Evolutionary conservation across 2,329 filamentous ascomycete genomes (phyloP).

Genomic region (Phyllosticta citribraziliensis): DNA sequence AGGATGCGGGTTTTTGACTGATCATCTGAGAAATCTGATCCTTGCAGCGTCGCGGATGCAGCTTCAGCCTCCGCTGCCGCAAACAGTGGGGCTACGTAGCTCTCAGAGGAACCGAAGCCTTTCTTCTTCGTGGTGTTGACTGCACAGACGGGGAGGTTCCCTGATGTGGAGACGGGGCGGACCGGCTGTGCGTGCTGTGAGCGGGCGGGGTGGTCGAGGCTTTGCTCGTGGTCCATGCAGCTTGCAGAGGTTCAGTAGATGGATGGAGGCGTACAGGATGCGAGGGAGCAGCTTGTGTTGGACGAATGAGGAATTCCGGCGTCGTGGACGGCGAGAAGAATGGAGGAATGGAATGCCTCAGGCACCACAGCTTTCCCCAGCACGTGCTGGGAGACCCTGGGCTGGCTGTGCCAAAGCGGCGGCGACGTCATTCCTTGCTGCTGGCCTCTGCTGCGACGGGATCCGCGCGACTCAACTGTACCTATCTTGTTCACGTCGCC

Average conservation of each 20-base stretch:
- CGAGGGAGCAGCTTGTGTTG: not conserved
- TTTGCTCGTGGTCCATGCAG: not conserved
- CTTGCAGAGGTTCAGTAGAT: not conserved
- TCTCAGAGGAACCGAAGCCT: not conserved
- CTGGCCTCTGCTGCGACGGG: not conserved
- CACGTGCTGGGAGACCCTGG: not conserved
- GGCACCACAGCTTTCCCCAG: not conserved
- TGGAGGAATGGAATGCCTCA: not conserved
- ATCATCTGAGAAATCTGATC: not conserved
- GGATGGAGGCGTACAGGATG: not conserved
- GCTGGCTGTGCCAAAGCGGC: not conserved
- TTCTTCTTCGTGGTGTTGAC: not conserved
- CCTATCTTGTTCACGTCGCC: not conserved
- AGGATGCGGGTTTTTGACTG: not conserved
- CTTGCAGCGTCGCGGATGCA: not conserved
- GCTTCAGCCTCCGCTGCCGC: not conserved
- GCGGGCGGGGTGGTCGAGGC: not conserved
- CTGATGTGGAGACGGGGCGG: not conserved
- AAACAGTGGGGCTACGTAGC: not conserved
- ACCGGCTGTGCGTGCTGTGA: not conserved
- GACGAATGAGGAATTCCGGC: not conserved
- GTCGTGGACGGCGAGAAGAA: not conserved
- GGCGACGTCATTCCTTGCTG: not conserved
- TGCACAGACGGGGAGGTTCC: not conserved
- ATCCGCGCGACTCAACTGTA: not conserved